phyloP scores from a whole-genome alignment of 257 asterid species.

The Solanum peruvianum region DNA sequence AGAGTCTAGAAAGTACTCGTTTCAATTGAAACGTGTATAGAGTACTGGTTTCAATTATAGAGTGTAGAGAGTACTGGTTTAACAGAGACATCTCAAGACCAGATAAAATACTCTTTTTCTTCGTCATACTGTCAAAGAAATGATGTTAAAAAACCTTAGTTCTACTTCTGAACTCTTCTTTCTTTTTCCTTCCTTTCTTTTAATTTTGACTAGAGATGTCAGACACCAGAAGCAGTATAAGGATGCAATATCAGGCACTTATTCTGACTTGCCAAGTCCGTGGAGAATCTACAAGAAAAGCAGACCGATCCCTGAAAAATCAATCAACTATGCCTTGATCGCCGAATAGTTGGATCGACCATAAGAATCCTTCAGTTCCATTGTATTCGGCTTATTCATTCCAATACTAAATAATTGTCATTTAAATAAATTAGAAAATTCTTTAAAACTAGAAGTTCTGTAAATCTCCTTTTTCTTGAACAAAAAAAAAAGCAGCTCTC shows the following conservation, averaged over 20 bases:
- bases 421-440: neutral
- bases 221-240: neutral
- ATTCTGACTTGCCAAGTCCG: neutral
- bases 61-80: neutral
- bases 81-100: neutral
- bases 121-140: neutral
- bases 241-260: neutral
- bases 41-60: neutral
- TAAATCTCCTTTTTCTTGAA: neutral
- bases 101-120: neutral
- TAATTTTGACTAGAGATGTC: neutral
- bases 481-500: neutral
- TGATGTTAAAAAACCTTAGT: neutral
- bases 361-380: neutral
- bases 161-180: neutral
- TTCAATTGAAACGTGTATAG: neutral
- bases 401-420: neutral
- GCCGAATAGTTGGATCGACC: neutral
- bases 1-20: neutral
- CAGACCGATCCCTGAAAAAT: neutral
- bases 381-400: neutral
- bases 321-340: neutral
- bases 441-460: neutral
- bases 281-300: neutral
- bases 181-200: neutral